These are phyloP conservation scores for Syncephalis plumigaleata DNA, from an alignment of 371 early-diverging fungal species.

Conservation along the genomic window DNA sequence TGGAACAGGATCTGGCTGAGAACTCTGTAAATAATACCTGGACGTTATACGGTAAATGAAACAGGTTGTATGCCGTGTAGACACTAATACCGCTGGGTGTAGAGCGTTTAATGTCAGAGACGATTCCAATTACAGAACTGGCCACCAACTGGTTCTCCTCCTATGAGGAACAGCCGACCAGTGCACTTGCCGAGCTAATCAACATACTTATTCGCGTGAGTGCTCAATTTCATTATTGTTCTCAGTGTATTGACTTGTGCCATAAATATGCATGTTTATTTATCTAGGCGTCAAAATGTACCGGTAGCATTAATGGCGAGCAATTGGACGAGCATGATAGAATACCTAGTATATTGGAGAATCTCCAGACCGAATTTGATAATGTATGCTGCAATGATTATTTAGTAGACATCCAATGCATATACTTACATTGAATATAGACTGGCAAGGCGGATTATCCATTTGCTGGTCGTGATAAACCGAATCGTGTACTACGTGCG, in stretches of 20 bases:
- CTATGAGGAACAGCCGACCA: slow-evolving; percentile 13
- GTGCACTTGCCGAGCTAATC: slow-evolving; percentile 26
- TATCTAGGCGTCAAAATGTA: slow-evolving; percentile 12
- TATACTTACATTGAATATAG: background rate
- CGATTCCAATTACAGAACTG: too few relatives aligned
- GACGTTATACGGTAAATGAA: too few relatives aligned
- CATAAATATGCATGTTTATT: too few relatives aligned
- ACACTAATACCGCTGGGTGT: too few relatives aligned
- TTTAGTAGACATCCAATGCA: background rate
- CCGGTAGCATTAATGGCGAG: slow-evolving; percentile 7
- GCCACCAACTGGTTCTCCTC: slow-evolving; percentile 29
- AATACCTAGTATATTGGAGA: slow-evolving; percentile 15
- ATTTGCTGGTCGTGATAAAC: slow-evolving; percentile 35
- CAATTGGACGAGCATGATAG: slow-evolving; percentile 13
- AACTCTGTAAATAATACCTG: too few relatives aligned
- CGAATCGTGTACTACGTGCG: slow-evolving; percentile 29
- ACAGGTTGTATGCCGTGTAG: too few relatives aligned
- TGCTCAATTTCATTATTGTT: background rate
- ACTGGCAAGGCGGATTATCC: slow-evolving; percentile 42
- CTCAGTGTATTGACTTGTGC: background rate
- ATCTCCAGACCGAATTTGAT: slow-evolving; percentile 9
- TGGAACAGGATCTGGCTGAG: too few relatives aligned
- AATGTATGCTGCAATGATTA: slow-evolving; percentile 4
- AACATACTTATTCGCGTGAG: slow-evolving; percentile 42
- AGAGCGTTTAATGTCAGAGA: too few relatives aligned